Base-by-base conservation (phyloP, 2,329 filamentous ascomycete species). In the Neoscytalidium dimidiatum region DNA sequence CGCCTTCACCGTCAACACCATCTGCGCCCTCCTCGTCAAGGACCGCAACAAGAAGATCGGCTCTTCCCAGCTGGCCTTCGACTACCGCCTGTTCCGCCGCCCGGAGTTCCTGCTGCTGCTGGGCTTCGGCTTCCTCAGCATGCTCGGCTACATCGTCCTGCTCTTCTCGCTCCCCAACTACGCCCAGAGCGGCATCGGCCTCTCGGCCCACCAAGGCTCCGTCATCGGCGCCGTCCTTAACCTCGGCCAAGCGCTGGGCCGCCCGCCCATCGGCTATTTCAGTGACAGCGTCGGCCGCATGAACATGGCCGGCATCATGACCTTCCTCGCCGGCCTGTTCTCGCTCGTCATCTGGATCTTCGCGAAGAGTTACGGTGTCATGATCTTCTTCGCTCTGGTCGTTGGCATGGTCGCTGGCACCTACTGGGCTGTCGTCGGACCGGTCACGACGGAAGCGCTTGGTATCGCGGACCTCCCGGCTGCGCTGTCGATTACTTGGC, bases 151-250 rank as follows among this genome's bases (percentile, higher is more conserved):
- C 70, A 83, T 91, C 28, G 89, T 92, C 4, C 82, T 93, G n/a
- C 83, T 93, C 49, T 94, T 93, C 76, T 90, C 87, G 11, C 79
- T 94, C 51, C 88, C 91, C 14, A 91, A 89, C 73, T 94, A 92
- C 72, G 89, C 89, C 41, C 83, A 85, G 64, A 84, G 83, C 4
- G 56, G 56, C 19, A 85, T 93, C 48, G 91, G 91, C 1, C 83
- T 93, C 31, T 82, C 83, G 0, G 81, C 90, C 1, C 82, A 85
- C 4, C 87, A 94, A 71, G 91, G 89, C 6, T 88, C 88, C 0
- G 81, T 92, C 17, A 83, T 92, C 51, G 89, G 87, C n/a, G 91
- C 91, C 4, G 77, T 93, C 41, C 84, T 94, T 70, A 94, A 92
- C 73, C 72, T 90, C 72, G 80, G 84, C 64, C 85, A 89, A 69